phyloP scores from a whole-genome alignment of 1,284 basidiomycete genomes.

The Cystobasidium slooffiae region DNA sequence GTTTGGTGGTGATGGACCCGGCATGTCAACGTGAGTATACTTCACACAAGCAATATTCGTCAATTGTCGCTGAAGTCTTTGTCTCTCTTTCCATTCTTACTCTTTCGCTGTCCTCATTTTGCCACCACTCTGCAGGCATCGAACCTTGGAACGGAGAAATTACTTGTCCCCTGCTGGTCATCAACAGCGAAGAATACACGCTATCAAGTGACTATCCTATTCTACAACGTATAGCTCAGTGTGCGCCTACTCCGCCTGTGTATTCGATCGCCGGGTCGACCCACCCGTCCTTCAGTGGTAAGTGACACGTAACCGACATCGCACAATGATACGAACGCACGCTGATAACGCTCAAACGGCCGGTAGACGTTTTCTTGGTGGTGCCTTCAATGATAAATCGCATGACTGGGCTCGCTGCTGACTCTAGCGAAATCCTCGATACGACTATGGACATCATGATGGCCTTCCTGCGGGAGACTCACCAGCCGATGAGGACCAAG shows the following conservation, averaged over 20 bases:
- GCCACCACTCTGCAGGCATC: slow-evolving; percentile 17
- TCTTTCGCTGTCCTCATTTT: neutral
- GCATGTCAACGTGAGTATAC: slow-evolving; percentile 37
- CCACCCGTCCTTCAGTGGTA: slow-evolving; percentile 31
- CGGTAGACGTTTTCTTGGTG: slow-evolving; percentile 36
- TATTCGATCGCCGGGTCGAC: slow-evolving; percentile 44
- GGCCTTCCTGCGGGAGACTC: slow-evolving; percentile 26
- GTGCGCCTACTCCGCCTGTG: slow-evolving; percentile 15
- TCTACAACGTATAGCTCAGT: slow-evolving; percentile 20
- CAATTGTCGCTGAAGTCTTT: slow-evolving; percentile 9
- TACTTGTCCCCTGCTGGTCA: slow-evolving; percentile 57
- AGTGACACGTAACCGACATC: neutral
- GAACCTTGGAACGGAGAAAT: slow-evolving; percentile 57
- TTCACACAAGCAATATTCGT: neutral
- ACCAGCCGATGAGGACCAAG: slow-evolving; percentile 26
- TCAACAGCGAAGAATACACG: slow-evolving; percentile 60
- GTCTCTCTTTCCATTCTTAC: too few relatives aligned
- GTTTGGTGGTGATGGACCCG: slow-evolving; percentile 49
- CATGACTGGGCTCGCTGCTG: slow-evolving; percentile 26
- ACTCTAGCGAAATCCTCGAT: slow-evolving; percentile 32
- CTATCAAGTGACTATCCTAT: slow-evolving; percentile 50
- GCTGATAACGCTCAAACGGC: too few relatives aligned
- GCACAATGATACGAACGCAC: too few relatives aligned
- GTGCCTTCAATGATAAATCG: slow-evolving; percentile 39
- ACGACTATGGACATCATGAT: slow-evolving; percentile 34